A percentile compares a stretch with the other conserved stretches of the same genome.
These are phyloP conservation scores for Pelargonium myrrhifolium DNA, from an alignment of 441 rosid genomes.

Conservation along the genomic window DNA sequence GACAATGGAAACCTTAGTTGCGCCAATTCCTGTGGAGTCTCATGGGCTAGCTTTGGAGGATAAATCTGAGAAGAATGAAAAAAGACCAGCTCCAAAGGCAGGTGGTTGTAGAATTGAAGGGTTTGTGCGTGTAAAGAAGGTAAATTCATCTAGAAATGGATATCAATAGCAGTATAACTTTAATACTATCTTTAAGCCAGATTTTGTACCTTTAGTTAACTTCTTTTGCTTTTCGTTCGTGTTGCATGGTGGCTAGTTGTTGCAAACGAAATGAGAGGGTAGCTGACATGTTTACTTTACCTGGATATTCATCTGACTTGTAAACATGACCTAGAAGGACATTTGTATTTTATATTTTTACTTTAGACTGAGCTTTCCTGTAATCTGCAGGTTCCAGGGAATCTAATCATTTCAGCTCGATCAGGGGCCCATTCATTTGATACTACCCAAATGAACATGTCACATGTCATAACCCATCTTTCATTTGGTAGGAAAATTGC, in stretches of 20 bases:
- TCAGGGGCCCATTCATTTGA: constrained; percentile 95
- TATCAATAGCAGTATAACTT: constrained; percentile 10
- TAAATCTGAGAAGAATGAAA: constrained; percentile 39
- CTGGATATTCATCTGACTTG: too few relatives aligned
- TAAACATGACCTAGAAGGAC: too few relatives aligned
- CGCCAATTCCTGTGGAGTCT: constrained; percentile 56
- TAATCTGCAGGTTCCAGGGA: constrained; percentile 82
- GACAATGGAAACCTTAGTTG: constrained; percentile 70
- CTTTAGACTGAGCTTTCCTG: constrained; percentile 7
- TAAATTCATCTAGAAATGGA: constrained; percentile 19
- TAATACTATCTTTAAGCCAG: background rate
- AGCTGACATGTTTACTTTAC: too few relatives aligned
- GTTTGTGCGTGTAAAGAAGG: constrained; percentile 95
- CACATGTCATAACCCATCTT: constrained; percentile 79
- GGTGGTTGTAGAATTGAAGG: constrained; percentile 99
- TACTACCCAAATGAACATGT: constrained; percentile 85
- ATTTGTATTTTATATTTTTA: constrained; percentile 3
- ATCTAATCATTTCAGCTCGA: constrained; percentile 77
- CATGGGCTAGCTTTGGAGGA: constrained; percentile 42
- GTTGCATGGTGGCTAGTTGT: background rate
- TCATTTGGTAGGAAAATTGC: constrained; percentile 70
- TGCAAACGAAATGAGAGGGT: too few relatives aligned
- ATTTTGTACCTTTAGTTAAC: background rate
- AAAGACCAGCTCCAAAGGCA: constrained; percentile 80
- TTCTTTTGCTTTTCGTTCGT: background rate